Conservation (phyloP, 2,329 filamentous ascomycete genomes). For the Diaporthe ampelina region DNA sequence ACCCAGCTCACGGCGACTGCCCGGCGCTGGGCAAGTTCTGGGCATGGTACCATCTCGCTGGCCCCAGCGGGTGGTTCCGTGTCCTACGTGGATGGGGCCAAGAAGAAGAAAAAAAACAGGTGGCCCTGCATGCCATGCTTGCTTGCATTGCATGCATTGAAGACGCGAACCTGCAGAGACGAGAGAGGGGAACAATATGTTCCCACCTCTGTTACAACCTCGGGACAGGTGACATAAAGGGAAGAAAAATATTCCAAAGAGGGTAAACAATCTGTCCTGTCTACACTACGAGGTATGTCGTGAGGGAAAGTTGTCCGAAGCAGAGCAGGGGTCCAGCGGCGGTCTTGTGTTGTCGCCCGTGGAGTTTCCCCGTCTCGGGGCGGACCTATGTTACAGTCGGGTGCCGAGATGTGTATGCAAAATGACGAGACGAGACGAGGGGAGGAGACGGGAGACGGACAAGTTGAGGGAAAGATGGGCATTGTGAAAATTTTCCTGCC, state of each 20-base stretch:
- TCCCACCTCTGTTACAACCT: not conserved
- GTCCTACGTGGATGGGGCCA: conserved; percentile 5
- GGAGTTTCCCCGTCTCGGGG: conserved; percentile 28
- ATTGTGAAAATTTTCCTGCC: conserved; percentile 1
- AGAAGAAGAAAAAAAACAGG: not conserved
- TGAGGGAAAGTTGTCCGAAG: not conserved
- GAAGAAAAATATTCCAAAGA: not conserved
- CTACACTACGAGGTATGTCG: too few species aligned
- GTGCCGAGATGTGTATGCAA: conserved; percentile 15
- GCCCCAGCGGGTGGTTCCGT: conserved; percentile 26
- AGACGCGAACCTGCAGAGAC: not conserved
- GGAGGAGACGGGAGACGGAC: too few species aligned
- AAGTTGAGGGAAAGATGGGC: not conserved
- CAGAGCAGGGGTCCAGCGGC: not conserved
- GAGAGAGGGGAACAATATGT: not conserved
- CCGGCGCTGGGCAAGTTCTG: not conserved
- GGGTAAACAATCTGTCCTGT: not conserved
- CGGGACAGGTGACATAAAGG: not conserved
- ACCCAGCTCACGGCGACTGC: conserved; percentile 1
- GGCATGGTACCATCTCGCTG: conserved; percentile 15
- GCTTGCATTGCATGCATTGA: not conserved
- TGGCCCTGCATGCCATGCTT: conserved; percentile 20
- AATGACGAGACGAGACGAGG: conserved; percentile 8
- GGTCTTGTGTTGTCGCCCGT: not conserved
- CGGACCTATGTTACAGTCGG: conserved; percentile 32